Conservation (phyloP, 2,329 filamentous ascomycete genomes). For the Aspergillus piperis region DNA sequence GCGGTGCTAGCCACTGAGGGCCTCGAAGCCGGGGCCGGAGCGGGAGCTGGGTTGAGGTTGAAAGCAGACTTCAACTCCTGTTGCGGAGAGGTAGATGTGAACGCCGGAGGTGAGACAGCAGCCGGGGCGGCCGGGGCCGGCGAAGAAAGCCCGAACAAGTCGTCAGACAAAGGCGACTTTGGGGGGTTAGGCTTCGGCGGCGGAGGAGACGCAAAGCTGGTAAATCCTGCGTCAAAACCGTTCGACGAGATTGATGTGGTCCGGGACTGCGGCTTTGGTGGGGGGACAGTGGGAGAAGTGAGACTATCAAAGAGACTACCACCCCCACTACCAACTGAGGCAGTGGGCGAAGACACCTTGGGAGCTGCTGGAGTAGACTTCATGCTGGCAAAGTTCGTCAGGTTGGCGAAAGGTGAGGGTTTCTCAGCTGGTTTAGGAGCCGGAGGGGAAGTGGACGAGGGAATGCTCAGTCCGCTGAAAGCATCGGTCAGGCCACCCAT, state of each 20-base stretch:
- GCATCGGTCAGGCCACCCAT: slow-evolving; percentile 76
- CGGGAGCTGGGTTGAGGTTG: slow-evolving; percentile 61
- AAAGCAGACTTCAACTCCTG: slow-evolving; percentile 68
- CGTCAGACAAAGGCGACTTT: slow-evolving; percentile 62
- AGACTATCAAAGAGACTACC: slow-evolving; percentile 78
- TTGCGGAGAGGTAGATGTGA: slow-evolving; percentile 33
- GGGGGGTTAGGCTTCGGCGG: slow-evolving; percentile 49
- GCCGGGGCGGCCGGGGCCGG: slow-evolving; percentile 46
- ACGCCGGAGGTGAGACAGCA: slow-evolving; percentile 44
- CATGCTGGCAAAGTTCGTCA: slow-evolving; percentile 56
- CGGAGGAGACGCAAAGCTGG: slow-evolving; percentile 56
- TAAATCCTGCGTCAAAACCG: slow-evolving; percentile 67
- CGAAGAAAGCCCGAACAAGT: slow-evolving; percentile 76
- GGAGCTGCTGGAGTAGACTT: slow-evolving; percentile 48
- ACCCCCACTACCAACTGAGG: slow-evolving; percentile 66
- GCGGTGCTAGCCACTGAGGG: slow-evolving; percentile 45
- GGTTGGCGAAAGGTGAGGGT: slow-evolving; percentile 64
- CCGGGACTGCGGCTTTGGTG: slow-evolving; percentile 44
- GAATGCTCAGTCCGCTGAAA: slow-evolving; percentile 71
- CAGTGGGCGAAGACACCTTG: slow-evolving; percentile 52
- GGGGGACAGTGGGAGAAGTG: slow-evolving; percentile 62
- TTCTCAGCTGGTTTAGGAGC: slow-evolving; percentile 49
- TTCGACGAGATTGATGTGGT: slow-evolving; percentile 57
- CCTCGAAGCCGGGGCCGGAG: slow-evolving; percentile 45
- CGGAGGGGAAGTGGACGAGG: slow-evolving; percentile 45